A percentile compares a stretch with the other conserved stretches of the same genome.
Conservation (phyloP, 768 basidiomycete genomes). For the Cubamyces sp. region DNA sequence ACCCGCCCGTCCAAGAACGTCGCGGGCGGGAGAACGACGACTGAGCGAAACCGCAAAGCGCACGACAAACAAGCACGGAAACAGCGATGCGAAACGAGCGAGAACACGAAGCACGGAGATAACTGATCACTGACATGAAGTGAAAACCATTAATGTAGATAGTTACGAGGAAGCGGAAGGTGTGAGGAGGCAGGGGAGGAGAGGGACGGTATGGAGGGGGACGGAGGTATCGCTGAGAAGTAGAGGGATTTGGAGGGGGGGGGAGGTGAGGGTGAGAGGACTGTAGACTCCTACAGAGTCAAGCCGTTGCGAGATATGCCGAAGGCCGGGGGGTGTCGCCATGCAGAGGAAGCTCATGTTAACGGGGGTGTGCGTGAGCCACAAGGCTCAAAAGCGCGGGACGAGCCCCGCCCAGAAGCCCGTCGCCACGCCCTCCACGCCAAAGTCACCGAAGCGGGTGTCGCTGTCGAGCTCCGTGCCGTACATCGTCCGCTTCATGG, state of each 20-base stretch:
- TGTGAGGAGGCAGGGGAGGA: neutral
- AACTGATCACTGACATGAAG: neutral
- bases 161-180: neutral
- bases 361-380: slow-evolving; percentile 10
- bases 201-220: no score
- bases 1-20: neutral
- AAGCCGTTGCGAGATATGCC: slow-evolving; percentile 14
- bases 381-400: slow-evolving; percentile 23
- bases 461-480: slow-evolving; percentile 82
- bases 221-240: no score
- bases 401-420: slow-evolving; percentile 61
- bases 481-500: slow-evolving; percentile 75
- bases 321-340: slow-evolving; percentile 16
- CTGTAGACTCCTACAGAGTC: neutral
- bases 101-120: neutral
- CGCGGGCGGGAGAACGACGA: neutral
- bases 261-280: no score
- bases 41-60: slow-evolving; percentile 8
- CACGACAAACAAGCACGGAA: slow-evolving; percentile 8
- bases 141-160: neutral
- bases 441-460: slow-evolving; percentile 86
- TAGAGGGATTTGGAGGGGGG: no score
- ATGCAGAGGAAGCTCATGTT: neutral
- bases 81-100: neutral
- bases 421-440: slow-evolving; percentile 75